Base-by-base conservation (phyloP, 1,284 basidiomycete species). In the Schizophyllum commune region DNA sequence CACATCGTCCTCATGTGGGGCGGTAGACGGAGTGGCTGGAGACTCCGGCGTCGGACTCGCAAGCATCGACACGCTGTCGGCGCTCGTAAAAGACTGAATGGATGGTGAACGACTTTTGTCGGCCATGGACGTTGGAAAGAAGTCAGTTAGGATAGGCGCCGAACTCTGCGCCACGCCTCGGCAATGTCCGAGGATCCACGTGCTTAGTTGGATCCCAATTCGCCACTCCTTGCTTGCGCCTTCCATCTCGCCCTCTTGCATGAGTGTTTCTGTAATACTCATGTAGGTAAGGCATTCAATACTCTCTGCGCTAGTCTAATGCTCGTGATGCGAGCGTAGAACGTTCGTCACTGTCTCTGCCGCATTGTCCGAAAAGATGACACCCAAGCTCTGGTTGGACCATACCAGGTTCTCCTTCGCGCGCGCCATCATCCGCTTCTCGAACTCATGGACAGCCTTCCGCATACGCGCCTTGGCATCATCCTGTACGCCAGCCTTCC, bases 311-410 rank as follows among this genome's bases (percentile, higher is more conserved):
- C 27, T 27, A 27, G 27, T 9, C 39, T 47, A 47, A 47, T 47
- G 39, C 17, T 47, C 39, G 39, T 47, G 39, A 17, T 47, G 39
- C 17, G 39, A 47, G 39, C 9, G 39, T 17, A 63, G 59, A 11
- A 63, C 39, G 19, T 27, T 32, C 4, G 55, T 56, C 33, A 63
- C 58, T 8, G 17, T 39, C 2, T 27, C 1, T 56, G 60, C 62
- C 17, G 62, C 62, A 51, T 63, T 22, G 19, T 63, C 60, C 11
- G 55, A 60, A n/a, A 63, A 63, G 52, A 61, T 61, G 7, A 63
- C 9, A 58, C 59, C 58, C 60, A 61, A 39, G 20, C 61, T 63
- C 20, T 19, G 22, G 5, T 60, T 58, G 32, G 62, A 61, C 60
- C 61, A 60, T 22, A 59, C n/a, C 52, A 34, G 60, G 53, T 17